Conservation (phyloP, 169 alveolate species). For the Condylostoma magnum region DNA sequence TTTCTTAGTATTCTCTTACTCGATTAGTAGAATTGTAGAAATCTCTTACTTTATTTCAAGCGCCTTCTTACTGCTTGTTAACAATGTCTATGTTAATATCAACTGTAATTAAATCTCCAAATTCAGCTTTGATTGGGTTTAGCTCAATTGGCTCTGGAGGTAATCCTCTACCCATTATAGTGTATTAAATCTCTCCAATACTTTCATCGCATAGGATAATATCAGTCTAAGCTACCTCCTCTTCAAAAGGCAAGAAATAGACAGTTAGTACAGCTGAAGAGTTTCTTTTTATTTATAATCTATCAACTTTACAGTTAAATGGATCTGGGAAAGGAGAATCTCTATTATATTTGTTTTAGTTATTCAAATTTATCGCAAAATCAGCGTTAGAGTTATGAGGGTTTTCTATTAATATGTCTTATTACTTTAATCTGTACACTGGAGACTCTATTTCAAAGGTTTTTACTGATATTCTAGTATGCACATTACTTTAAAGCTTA, state of each 20-base stretch:
- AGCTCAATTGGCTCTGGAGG: slow-evolving; percentile 67
- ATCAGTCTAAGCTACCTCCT: slow-evolving; percentile 73
- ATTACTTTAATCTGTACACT: slow-evolving; percentile 78
- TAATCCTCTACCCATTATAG: slow-evolving; percentile 81
- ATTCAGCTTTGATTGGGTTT: slow-evolving; percentile 10
- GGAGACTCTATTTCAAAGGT: slow-evolving; percentile 59
- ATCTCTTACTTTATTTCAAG: slow-evolving; percentile 12
- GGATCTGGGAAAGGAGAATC: slow-evolving; percentile 56
- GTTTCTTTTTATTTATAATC: slow-evolving; percentile 55
- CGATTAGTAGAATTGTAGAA: not conserved
- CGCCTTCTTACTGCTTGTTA: not conserved
- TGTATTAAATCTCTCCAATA: slow-evolving; percentile 90
- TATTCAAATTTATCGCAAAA: slow-evolving; percentile 32
- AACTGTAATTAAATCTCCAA: slow-evolving; percentile 1
- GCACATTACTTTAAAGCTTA: slow-evolving; percentile 73
- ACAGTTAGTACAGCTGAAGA: slow-evolving; percentile 51
- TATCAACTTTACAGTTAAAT: slow-evolving; percentile 60
- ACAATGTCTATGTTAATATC: not conserved
- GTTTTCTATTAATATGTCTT: slow-evolving; percentile 74
- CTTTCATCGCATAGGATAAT: slow-evolving; percentile 81
- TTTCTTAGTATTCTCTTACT: slow-evolving; percentile 5
- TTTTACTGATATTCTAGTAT: slow-evolving; percentile 72
- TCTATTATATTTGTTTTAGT: not conserved
- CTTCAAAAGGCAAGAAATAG: slow-evolving; percentile 77
- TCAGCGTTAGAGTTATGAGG: slow-evolving; percentile 78